These are phyloP conservation scores for Macaranga tanarius DNA, from an alignment of 441 rosid genomes.

Conservation along the genomic window DNA sequence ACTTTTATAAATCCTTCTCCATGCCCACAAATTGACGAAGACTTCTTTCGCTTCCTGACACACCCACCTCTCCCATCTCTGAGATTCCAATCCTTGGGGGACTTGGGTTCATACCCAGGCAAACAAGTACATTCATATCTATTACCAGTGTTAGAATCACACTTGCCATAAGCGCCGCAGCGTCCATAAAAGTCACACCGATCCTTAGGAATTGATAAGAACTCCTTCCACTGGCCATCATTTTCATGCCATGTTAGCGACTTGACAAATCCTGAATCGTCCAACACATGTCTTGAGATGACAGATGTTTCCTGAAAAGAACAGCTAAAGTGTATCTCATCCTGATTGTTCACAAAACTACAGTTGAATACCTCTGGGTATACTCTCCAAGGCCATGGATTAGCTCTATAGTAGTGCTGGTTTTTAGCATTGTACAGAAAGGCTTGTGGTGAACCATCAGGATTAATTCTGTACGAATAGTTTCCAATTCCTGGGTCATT, in stretches of 20 bases:
- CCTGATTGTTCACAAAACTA: slow-evolving; percentile 14
- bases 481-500: slow-evolving; percentile 18
- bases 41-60: neutral
- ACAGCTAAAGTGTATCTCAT: slow-evolving; percentile 11
- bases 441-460: slow-evolving; percentile 22
- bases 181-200: neutral
- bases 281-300: slow-evolving; percentile 19
- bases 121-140: slow-evolving; percentile 28
- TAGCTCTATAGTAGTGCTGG: neutral
- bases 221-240: neutral
- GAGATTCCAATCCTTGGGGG: neutral
- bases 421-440: neutral
- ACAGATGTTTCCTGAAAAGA: neutral
- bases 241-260: slow-evolving; percentile 25
- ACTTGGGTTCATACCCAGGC: neutral
- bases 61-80: slow-evolving; percentile 30
- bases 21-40: slow-evolving; percentile 8
- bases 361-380: neutral
- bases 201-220: slow-evolving; percentile 10
- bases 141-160: neutral
- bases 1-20: slow-evolving; percentile 31
- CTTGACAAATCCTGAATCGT: neutral
- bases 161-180: slow-evolving; percentile 32
- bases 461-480: neutral
- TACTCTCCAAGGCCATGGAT: slow-evolving; percentile 19